Conservation (phyloP, 2,329 filamentous ascomycete genomes). For the Diaporthe aspalathi region DNA sequence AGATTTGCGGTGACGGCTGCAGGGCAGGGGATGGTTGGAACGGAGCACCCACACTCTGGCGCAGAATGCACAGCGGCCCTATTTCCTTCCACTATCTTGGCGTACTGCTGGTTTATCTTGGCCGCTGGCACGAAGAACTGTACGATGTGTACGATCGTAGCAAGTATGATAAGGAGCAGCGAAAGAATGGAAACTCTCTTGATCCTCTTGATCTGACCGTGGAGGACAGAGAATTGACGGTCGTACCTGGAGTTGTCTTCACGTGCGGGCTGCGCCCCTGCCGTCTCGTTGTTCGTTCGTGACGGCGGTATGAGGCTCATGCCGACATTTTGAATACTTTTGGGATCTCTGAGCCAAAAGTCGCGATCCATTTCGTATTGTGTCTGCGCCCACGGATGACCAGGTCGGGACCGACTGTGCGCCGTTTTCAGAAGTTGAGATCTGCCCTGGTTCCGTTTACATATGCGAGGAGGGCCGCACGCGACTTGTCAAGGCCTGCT, state of each 20-base stretch:
- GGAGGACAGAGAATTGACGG: conserved; percentile 2
- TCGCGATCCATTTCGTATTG: conserved; percentile 5
- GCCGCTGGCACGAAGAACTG: conserved; percentile 16
- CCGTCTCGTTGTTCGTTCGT: background rate
- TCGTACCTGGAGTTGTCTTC: conserved; percentile 1
- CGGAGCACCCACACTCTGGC: conserved; percentile 10
- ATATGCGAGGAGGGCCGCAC: background rate
- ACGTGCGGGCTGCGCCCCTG: background rate
- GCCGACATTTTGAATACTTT: conserved; percentile 21
- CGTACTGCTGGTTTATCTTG: conserved; percentile 18
- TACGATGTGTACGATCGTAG: conserved; percentile 12
- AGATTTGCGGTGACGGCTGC: background rate
- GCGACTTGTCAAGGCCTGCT: conserved; percentile 6
- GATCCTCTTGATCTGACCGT: conserved; percentile 8
- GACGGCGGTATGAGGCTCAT: conserved; percentile 7
- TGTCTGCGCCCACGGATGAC: background rate
- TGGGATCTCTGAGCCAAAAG: conserved; percentile 6
- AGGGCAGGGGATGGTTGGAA: conserved; percentile 1
- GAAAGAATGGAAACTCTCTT: conserved; percentile 12
- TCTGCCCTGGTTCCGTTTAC: background rate
- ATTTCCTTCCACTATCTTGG: conserved; percentile 16
- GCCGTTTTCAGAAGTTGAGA: background rate
- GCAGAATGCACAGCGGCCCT: conserved; percentile 14
- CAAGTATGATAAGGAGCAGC: background rate
- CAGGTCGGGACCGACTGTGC: background rate